These are phyloP conservation scores for Isoetes taiwanensis DNA, from an alignment of 75 land plant genomes.

Conservation along the genomic window DNA sequence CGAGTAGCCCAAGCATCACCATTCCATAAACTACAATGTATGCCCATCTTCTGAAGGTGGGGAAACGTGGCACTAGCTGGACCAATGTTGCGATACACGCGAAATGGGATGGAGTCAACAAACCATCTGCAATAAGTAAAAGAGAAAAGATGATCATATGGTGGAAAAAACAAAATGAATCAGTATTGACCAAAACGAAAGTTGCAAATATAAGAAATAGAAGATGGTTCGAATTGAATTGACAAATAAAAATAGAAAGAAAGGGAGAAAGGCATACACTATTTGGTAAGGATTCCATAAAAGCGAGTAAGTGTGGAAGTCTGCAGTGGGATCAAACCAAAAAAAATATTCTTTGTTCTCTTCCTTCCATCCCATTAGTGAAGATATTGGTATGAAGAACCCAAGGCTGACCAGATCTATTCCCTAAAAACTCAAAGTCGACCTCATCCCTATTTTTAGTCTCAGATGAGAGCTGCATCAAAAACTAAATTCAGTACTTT, in stretches of 20 bases:
- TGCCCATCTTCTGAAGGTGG: constrained; percentile 9
- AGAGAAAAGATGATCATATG: neutral
- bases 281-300: constrained; percentile 30
- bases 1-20: constrained; percentile 19
- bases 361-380: constrained; percentile 21
- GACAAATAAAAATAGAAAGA: neutral
- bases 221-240: too few species aligned
- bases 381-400: constrained; percentile 38
- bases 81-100: constrained; percentile 13
- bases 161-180: neutral
- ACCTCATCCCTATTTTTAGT: constrained; percentile 29
- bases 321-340: constrained; percentile 40
- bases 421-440: constrained; percentile 43
- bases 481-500: too few species aligned
- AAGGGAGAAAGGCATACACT: constrained; percentile 31
- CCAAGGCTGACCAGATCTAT: constrained; percentile 30
- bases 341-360: constrained; percentile 34
- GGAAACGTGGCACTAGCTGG: constrained; percentile 12
- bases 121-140: constrained; percentile 6
- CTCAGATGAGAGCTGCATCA: constrained; percentile 21
- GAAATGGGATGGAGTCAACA: constrained; percentile 15
- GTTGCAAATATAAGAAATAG: too few species aligned
- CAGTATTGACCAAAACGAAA: too few species aligned
- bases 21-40: constrained; percentile 15
- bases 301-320: constrained; percentile 37